A percentile compares a stretch with the other conserved stretches of the same genome.
These are phyloP conservation scores for Rehmannia glutinosa DNA, from an alignment of 257 asterid species.

Conservation along the genomic window DNA sequence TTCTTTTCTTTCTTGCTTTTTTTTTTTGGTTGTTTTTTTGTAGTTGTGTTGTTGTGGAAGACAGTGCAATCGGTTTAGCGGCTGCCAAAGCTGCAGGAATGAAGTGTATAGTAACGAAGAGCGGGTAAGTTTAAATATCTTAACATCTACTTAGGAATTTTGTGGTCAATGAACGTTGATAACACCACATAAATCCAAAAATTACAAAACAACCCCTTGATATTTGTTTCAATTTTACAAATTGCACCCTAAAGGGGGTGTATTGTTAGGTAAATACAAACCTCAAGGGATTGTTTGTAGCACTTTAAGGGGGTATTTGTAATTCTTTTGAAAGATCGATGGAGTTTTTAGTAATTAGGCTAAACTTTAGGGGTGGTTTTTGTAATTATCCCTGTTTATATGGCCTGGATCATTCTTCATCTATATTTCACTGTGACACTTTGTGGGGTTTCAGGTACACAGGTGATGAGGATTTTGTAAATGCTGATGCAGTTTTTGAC, in stretches of 20 bases:
- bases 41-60: constrained; percentile 95
- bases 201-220: too few species aligned
- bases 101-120: constrained; percentile 89
- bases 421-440: not conserved
- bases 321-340: too few species aligned
- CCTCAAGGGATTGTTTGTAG: too few species aligned
- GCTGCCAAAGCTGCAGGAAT: constrained; percentile 98
- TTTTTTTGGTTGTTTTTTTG: not conserved
- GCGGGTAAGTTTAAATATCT: constrained; percentile 59
- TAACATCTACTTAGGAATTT: too few species aligned
- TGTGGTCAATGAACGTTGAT: not conserved
- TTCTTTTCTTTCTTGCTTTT: not conserved
- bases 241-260: too few species aligned
- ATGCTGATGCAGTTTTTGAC: constrained; percentile 95
- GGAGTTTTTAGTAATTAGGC: too few species aligned
- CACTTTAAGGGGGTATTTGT: too few species aligned
- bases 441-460: constrained; percentile 52
- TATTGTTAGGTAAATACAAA: too few species aligned
- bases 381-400: too few species aligned
- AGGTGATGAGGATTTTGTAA: constrained; percentile 75
- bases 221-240: too few species aligned
- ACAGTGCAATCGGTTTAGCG: constrained; percentile 93
- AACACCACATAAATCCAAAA: not conserved
- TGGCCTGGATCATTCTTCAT: too few species aligned
- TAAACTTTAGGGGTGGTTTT: not conserved